phyloP scores from a whole-genome alignment of 176 grass and related monocot genomes.

The Aegilops longissima region DNA sequence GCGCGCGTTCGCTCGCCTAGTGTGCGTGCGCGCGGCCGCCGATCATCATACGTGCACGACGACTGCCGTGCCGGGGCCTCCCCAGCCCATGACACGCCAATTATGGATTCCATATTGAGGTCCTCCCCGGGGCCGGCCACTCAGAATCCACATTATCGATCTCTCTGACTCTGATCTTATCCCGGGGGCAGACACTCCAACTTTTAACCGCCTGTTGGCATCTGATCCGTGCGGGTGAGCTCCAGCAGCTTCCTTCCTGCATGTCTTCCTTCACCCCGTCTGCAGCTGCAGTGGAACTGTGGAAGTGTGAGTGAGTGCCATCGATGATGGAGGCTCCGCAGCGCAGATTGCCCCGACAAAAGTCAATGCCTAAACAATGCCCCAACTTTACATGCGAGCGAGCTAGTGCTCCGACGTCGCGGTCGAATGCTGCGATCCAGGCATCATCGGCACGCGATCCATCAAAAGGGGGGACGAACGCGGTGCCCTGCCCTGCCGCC shows the following conservation, averaged over 20 bases:
- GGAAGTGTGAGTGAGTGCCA: background rate
- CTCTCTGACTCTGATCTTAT: background rate
- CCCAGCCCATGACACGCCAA: constrained; percentile 4
- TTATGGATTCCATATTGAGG: constrained; percentile 42
- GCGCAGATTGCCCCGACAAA: background rate
- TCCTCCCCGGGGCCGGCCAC: background rate
- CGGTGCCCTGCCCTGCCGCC: background rate
- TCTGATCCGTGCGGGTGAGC: background rate
- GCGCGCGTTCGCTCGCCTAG: background rate
- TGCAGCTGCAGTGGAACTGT: background rate
- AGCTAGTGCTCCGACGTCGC: constrained; percentile 38
- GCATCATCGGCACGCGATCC: constrained; percentile 6
- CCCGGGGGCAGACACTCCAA: background rate
- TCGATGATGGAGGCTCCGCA: background rate
- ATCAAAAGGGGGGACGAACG: background rate
- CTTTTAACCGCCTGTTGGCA: background rate
- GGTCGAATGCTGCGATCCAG: constrained; percentile 27
- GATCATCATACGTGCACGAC: background rate
- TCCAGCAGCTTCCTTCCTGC: background rate
- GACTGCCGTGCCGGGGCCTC: background rate
- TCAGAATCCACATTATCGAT: constrained; percentile 1
- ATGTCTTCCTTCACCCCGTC: background rate
- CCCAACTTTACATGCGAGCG: constrained; percentile 10
- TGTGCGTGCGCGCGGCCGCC: background rate
- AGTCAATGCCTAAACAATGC: constrained; percentile 43